Evolutionary conservation across 2,329 filamentous ascomycete genomes (phyloP), one percentile per base, ranked within the genome.

Genomic region (Teratosphaeria gauchensis): DNA sequence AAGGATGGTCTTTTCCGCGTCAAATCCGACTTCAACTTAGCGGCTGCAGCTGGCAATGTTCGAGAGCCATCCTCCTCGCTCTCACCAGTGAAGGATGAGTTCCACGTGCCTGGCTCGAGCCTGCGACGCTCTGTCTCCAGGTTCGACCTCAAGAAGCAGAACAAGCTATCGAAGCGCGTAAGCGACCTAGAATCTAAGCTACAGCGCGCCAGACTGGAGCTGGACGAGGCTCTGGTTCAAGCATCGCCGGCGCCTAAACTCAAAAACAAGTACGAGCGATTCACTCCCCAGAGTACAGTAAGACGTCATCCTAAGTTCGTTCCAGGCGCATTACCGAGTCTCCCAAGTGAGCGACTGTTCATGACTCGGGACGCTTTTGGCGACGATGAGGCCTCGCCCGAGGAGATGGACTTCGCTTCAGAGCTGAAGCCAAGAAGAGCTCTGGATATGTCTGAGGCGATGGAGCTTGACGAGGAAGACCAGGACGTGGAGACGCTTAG

Each of bases 111-210:
- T 7, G 38, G 53, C 14, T 66, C 66, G 3, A 59, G 60, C 9
- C 67, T 82, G 35, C 77, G 76, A 59, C 76, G 74, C 48, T 75
- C 79, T 28, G 76, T 77, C 2, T 83, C 81, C 2, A 81, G 79
- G 65, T 81, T 79, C 63, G 83, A 85, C 56, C 71, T 85, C 5
- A 74, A 79, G 55, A 80, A 78, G 64, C 81, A 85, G 64, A 75
- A 78, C 59, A 84, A 82, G 61, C 72, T 86, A 33, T 73, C 77
- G 48, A 84, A 83, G 71, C 78, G 81, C 56, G 82, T 86, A 32
- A 84, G 81, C 63, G 78, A 85, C 62, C 76, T 86, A 12, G 83
- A 86, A 64, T 69, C 74, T 12, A 84, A 85, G 66, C 76, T 86
- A 32, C 74, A 80, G 16, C 75, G 76, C 38, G 82, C 82, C 8